These are phyloP conservation scores for Plasmodium relictum DNA, from an alignment of 169 alveolate genomes.

Conservation along the genomic window DNA sequence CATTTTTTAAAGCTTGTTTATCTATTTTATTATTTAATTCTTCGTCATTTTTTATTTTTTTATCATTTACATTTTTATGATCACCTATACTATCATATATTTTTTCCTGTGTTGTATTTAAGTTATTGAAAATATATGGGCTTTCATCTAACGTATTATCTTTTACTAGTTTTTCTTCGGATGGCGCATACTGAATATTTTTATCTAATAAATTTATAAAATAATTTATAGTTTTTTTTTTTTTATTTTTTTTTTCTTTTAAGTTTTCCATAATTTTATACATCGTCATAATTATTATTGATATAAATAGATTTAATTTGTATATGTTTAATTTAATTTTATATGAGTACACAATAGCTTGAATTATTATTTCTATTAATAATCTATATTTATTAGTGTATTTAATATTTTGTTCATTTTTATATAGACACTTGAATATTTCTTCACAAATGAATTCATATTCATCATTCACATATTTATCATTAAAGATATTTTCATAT, in stretches of 20 bases:
- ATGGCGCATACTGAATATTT: conserved; percentile 13
- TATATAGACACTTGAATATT: conserved; percentile 29
- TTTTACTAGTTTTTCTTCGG: not conserved
- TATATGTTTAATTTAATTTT: conserved; percentile 45
- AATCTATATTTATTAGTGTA: conserved; percentile 21
- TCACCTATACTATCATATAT: not conserved
- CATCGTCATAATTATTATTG: conserved; percentile 57
- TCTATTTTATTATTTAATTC: not conserved
- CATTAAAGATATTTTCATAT: not conserved
- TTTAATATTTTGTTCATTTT: not conserved
- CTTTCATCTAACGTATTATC: not conserved
- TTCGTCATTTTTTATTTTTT: not conserved
- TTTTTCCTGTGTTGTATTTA: not conserved
- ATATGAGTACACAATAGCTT: conserved; percentile 45
- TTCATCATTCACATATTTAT: conserved; percentile 29
- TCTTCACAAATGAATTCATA: conserved; percentile 28
- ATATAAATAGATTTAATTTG: conserved; percentile 55
- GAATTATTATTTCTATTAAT: conserved; percentile 20
- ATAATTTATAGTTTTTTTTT: conserved; percentile 40
- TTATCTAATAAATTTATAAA: conserved; percentile 36
- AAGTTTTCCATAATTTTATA: conserved; percentile 41
- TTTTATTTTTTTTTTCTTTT: conserved; percentile 26
- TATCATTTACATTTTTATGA: not conserved
- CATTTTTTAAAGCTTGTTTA: not conserved
- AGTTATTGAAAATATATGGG: not conserved